phyloP scores from a whole-genome alignment of 2,329 filamentous ascomycete genomes.

The Hymenoscyphus salicellus region DNA sequence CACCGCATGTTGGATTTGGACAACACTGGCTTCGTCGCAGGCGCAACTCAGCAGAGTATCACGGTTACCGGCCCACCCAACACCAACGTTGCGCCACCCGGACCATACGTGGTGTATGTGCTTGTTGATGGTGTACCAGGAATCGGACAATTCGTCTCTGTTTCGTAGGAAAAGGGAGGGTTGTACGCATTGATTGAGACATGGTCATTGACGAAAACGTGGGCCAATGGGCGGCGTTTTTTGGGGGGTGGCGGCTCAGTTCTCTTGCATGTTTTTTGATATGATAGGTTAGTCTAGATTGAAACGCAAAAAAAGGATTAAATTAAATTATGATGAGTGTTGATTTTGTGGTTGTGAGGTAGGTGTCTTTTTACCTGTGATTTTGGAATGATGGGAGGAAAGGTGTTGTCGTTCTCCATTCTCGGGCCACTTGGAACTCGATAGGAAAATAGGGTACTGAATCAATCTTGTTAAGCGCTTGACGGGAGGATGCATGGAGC shows the following conservation, averaged over 20 bases:
- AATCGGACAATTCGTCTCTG: conserved; percentile 34
- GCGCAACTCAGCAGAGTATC: conserved; percentile 43
- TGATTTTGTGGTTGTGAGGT: too few species aligned
- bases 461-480: too few species aligned
- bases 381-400: too few species aligned
- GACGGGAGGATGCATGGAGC: too few species aligned
- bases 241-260: neutral
- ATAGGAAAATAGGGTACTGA: too few species aligned
- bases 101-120: conserved; percentile 59
- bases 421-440: too few species aligned
- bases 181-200: neutral
- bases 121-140: conserved; percentile 39
- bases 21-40: conserved; percentile 44
- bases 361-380: too few species aligned
- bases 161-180: conserved; percentile 15
- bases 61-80: conserved; percentile 54
- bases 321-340: too few species aligned
- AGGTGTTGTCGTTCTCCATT: too few species aligned
- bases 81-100: conserved; percentile 54
- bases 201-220: neutral
- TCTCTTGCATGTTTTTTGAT: too few species aligned
- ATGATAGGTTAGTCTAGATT: too few species aligned
- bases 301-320: too few species aligned
- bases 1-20: conserved; percentile 57
- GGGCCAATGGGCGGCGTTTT: neutral